Percentiles rank a stretch among this genome's conserved stretches.
Conservation (phyloP, 257 asterid species). For the Leptodermis oblonga region DNA sequence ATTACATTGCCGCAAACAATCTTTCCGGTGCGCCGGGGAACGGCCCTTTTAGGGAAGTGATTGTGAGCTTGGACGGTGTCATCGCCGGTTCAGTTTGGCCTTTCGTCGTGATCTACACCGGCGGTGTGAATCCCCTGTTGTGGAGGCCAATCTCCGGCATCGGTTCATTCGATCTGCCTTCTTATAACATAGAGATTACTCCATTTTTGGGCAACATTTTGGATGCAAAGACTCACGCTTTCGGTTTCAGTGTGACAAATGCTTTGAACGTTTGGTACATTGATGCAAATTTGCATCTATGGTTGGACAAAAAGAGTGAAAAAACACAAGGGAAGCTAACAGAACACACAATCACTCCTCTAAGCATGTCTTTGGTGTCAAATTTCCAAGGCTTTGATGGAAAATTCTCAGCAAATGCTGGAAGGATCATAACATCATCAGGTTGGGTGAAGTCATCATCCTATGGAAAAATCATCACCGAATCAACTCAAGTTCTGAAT, state of each 20-base stretch:
- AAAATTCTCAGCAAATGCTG: conserved; percentile 36
- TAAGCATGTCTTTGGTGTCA: conserved; percentile 18
- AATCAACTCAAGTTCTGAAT: conserved; percentile 29
- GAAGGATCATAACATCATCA: conserved; percentile 41
- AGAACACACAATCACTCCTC: background rate
- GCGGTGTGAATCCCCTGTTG: conserved; percentile 67
- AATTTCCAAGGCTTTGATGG: conserved; percentile 61
- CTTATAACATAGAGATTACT: conserved; percentile 69
- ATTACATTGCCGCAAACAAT: no score
- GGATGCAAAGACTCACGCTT: conserved; percentile 48
- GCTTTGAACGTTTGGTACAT: conserved; percentile 74
- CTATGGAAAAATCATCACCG: conserved; percentile 41
- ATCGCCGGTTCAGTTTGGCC: conserved; percentile 70
- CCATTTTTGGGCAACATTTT: conserved; percentile 45
- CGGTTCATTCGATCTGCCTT: conserved; percentile 69
- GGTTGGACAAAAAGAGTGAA: conserved; percentile 40
- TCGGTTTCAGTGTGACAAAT: conserved; percentile 50
- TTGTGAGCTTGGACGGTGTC: conserved; percentile 42
- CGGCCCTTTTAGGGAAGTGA: no score
- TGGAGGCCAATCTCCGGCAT: conserved; percentile 75
- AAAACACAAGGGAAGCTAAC: background rate
- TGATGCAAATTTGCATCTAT: conserved; percentile 80
- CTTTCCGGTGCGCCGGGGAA: no score
- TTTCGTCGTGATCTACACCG: conserved; percentile 64
- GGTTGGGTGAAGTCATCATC: conserved; percentile 61